Conservation (phyloP, 805 yeast genomes). For the Lachancea lanzarotensis region DNA sequence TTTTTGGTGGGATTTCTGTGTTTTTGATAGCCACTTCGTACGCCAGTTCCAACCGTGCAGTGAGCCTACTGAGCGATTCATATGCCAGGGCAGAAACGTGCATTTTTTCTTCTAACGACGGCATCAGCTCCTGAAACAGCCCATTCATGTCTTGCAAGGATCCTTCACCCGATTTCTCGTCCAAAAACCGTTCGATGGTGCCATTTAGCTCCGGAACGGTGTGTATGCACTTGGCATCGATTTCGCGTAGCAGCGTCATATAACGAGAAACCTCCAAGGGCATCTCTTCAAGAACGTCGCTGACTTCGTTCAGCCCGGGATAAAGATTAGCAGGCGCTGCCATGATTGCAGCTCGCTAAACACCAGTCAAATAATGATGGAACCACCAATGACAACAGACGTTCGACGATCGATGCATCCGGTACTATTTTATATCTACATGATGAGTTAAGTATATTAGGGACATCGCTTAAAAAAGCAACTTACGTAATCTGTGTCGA, state of each 20-base stretch:
- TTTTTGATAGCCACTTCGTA: constrained; percentile 64
- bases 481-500: too few relatives aligned
- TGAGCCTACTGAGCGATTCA: constrained; percentile 63
- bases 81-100: constrained; percentile 91
- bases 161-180: constrained; percentile 22
- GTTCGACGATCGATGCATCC: too few relatives aligned
- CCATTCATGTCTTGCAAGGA: constrained; percentile 34
- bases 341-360: constrained; percentile 11
- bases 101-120: constrained; percentile 94
- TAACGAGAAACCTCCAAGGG: constrained; percentile 80
- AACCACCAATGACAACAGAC: too few relatives aligned
- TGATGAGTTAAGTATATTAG: too few relatives aligned
- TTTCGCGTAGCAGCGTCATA: constrained; percentile 82
- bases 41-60: constrained; percentile 71
- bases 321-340: constrained; percentile 42
- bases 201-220: constrained; percentile 60
- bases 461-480: too few relatives aligned
- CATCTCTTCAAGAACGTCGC: constrained; percentile 85
- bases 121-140: constrained; percentile 62
- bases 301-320: constrained; percentile 87
- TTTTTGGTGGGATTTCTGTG: constrained; percentile 69
- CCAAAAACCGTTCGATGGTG: constrained; percentile 24
- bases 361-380: background rate
- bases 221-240: constrained; percentile 86
- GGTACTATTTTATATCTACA: too few relatives aligned